A percentile compares a stretch with the other conserved stretches of the same genome.
phyloP scores from a whole-genome alignment of 2,329 filamentous ascomycete genomes.

The Scorias spongiosa region DNA sequence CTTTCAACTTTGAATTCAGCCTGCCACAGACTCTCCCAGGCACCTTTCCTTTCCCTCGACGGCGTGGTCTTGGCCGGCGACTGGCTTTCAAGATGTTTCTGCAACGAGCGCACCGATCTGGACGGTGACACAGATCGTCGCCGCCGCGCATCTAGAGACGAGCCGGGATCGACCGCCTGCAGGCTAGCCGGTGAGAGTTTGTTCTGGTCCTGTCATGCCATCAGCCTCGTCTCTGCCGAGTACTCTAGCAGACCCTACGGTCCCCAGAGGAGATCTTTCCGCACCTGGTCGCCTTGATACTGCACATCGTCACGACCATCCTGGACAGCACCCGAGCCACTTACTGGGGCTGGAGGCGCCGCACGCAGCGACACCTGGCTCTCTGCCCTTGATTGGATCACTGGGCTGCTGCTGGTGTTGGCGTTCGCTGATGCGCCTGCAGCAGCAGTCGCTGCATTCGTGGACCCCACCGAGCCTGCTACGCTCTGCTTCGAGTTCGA shows the following conservation, averaged over 20 bases:
- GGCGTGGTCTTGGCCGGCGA: conserved; percentile 6
- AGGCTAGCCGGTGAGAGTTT: conserved; percentile 4
- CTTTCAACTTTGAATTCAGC: conserved; percentile 18
- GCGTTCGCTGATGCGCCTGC: conserved; percentile 7
- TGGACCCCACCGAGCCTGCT: conserved; percentile 16
- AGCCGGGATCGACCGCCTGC: conserved; percentile 1
- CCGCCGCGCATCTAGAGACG: conserved; percentile 1
- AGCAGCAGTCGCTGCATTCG: conserved; percentile 3
- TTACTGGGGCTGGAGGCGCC: conserved; percentile 1
- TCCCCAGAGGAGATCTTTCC: conserved; percentile 29
- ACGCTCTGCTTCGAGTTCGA: conserved; percentile 66
- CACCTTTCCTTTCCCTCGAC: conserved; percentile 4
- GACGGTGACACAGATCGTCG: conserved; percentile 16
- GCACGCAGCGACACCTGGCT: conserved; percentile 14
- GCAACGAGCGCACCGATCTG: conserved; percentile 17
- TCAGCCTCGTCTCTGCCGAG: background rate
- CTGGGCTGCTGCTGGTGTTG: conserved; percentile 14
- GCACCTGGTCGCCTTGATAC: conserved; percentile 25
- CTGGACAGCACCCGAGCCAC: conserved; percentile 9
- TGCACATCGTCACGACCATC: conserved; percentile 11
- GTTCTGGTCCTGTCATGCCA: background rate
- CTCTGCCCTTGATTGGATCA: conserved; percentile 15
- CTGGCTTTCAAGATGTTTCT: conserved; percentile 13
- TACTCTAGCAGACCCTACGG: conserved; percentile 15
- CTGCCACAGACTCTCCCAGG: conserved; percentile 18